Base-by-base conservation (phyloP, 345 rosid species). In the Gynandropsis gynandra region DNA sequence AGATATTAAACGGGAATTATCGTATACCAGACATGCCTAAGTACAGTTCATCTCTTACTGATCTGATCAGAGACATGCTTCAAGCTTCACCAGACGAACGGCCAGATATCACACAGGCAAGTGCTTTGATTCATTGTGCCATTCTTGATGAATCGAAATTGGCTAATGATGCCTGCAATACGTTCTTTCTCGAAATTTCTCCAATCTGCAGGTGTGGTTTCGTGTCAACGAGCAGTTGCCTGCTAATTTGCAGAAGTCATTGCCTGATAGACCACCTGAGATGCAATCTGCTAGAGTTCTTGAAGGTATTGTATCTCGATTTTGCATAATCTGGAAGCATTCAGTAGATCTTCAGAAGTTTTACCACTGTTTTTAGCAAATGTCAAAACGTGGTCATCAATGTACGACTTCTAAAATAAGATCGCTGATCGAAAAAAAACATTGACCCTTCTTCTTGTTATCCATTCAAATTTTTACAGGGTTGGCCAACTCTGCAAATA, bases 81-180 rank as follows among this genome's bases (percentile, higher is more conserved):
- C 85, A 88, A 72, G 79, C 80, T 63, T 93, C 95, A 50, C 95
- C 97, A 16, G 79, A 76, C 57, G 89, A 80, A 68, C 75, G 99
- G 70, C 95, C 95, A 69, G 97, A 93, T 82, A 85, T 93, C 82
- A 85, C 85, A 64, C 97, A 88, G 95, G 99, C 75, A 76, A 66
- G 82, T 73, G 72, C 84, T 76, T 82, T 76, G 87, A 74, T 76
- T 82, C 84, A 72, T 78, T 67, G 70, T 81, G 57, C 71, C 74
- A 76, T 70, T 70, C 80, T 79, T 74, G 75, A 74, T 80, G 85
- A 80, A 74, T 65, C n/a, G n/a, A n/a, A n/a, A n/a, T n/a, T n/a
- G n/a, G n/a, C n/a, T n/a, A n/a, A n/a, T n/a, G n/a, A n/a, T n/a
- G n/a, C n/a, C n/a, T n/a, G n/a, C n/a, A n/a, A n/a, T n/a, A n/a